Evolutionary conservation across 306 rosid genomes (phyloP).

Genomic region (Crotalaria pallida): DNA sequence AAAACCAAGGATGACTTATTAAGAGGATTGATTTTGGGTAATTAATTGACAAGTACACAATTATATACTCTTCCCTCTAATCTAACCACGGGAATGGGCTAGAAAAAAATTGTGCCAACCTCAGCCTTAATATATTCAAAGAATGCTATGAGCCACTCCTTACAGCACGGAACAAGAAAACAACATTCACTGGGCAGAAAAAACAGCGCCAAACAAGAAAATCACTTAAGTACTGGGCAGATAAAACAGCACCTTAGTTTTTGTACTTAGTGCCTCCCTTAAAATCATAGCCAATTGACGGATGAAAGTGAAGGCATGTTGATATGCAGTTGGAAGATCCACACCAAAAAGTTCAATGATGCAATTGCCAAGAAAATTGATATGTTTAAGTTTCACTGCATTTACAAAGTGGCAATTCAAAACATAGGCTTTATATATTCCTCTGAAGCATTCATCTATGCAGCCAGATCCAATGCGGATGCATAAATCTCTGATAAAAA

Average conservation of each 20-base stretch:
- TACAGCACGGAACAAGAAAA: constrained; percentile 8
- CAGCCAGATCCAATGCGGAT: constrained; percentile 85
- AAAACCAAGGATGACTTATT: background rate
- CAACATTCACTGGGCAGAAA: background rate
- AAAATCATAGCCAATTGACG: constrained; percentile 91
- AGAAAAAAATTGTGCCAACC: background rate
- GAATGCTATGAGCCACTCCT: background rate
- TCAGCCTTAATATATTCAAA: background rate
- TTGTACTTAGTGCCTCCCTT: constrained; percentile 80
- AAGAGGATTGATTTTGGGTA: background rate
- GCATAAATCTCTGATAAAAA: constrained; percentile 76
- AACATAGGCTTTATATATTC: constrained; percentile 91
- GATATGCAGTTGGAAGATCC: constrained; percentile 84
- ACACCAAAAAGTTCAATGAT: constrained; percentile 70
- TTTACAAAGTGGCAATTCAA: constrained; percentile 88
- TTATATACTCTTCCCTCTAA: background rate
- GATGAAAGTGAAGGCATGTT: constrained; percentile 82
- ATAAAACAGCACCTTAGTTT: constrained; percentile 66
- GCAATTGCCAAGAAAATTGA: constrained; percentile 78
- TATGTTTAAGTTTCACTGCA: constrained; percentile 73
- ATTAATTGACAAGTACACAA: background rate
- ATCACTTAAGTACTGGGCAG: background rate
- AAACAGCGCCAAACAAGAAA: constrained; percentile 61
- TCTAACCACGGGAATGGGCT: background rate
- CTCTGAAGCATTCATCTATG: constrained; percentile 79